These are phyloP conservation scores for Simplicillium aogashimaense DNA, from an alignment of 2,329 filamentous ascomycete species.

Conservation along the genomic window DNA sequence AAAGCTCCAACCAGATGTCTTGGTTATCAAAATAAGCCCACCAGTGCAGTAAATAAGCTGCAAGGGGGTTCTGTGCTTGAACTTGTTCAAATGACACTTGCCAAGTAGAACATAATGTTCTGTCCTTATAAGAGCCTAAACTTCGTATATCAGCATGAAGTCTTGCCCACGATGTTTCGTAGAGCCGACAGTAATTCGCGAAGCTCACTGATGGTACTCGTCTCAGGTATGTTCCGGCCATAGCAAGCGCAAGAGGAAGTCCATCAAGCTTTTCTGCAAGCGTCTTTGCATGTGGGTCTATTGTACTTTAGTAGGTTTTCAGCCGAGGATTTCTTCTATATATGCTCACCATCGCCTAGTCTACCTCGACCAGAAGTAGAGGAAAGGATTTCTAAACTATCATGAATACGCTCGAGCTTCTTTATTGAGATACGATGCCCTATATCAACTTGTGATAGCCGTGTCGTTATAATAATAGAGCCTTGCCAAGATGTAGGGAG, in stretches of 20 bases:
- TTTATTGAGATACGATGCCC: constrained; percentile 9
- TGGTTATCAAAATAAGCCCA: background rate
- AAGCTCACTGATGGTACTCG: background rate
- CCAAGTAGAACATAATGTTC: background rate
- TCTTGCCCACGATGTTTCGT: background rate
- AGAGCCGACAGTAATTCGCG: background rate
- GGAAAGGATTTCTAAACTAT: background rate
- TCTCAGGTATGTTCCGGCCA: constrained; percentile 1
- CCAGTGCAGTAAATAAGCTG: background rate
- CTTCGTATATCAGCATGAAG: background rate
- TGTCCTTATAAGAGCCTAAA: background rate
- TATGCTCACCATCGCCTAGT: background rate
- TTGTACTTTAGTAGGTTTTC: background rate
- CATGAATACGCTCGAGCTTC: background rate
- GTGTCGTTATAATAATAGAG: constrained; percentile 29
- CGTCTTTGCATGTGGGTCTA: background rate
- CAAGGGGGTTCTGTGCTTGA: background rate
- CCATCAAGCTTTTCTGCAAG: constrained; percentile 2
- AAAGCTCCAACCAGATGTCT: background rate
- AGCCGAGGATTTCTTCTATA: background rate
- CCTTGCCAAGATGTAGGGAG: constrained; percentile 24
- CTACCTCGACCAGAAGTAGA: background rate
- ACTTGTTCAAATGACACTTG: background rate
- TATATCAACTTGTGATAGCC: constrained; percentile 19
- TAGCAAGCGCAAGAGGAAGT: constrained; percentile 1